Evolutionary conservation across 345 rosid genomes (phyloP), one percentile per base, ranked within the genome.

Genomic region (Conringia planisiliqua): DNA sequence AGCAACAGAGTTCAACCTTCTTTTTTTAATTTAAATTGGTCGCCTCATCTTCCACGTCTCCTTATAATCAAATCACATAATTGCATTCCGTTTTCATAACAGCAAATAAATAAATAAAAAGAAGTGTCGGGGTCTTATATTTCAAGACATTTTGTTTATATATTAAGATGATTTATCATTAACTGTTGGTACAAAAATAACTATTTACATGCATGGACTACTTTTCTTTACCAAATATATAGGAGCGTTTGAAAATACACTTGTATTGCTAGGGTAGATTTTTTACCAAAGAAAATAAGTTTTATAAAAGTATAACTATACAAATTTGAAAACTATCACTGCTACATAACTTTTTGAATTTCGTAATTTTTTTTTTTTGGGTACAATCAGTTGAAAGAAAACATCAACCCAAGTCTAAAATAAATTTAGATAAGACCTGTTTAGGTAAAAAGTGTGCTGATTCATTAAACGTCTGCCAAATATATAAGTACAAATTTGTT

Each of bases 41-140:
- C 72, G 56, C 63, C 55, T 66, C 47, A 48, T 77, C 72, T 71
- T 71, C 29, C 71, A 77, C 76, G 68, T 77, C 76, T 76, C 71
- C 74, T 70, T 59, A 27, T 62, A 33, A 60, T 68, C 55, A 68
- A 75, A 60, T 68, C 56, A 75, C 46, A 50, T 60, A 60, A 60
- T 36, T 66, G 67, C 67, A 47, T 66, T 29, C 33, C 51, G 12
- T 18, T 33, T 57, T 44, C 55, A 6, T 59, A 22, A 46, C 32
- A 56, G 42, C 64, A 20, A 29, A 54, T 4, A 8, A 7, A 56
- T 6, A 27, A 13, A 10, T 1, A 35, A 0, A 13, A 13, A 17
- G 6, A 30, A 1, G 33, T 65, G 42, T 33, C 11, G 13, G 4
- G 20, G 20, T 52, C 26, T n/a, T 51, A 54, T 10, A 39, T 68